Percentiles rank a stretch among this genome's conserved stretches.
Conservation (phyloP, 1,139 yeast genomes). For the Kodamaea arcana region DNA sequence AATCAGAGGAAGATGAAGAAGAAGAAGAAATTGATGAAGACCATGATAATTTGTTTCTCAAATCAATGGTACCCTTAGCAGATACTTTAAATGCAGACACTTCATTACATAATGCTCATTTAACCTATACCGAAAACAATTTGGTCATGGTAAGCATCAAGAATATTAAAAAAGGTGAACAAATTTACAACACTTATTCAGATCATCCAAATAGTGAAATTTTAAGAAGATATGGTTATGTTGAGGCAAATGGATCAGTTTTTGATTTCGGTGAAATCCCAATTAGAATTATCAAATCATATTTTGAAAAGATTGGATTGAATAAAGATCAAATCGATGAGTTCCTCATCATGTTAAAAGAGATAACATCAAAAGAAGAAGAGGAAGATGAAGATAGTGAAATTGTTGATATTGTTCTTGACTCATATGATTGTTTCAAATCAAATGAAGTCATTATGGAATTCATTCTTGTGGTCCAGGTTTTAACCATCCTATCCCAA, state of each 20-base stretch:
- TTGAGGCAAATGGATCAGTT: constrained; percentile 69
- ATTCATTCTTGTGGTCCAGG: constrained; percentile 49
- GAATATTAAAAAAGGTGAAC: constrained; percentile 60
- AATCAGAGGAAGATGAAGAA: constrained; percentile 13
- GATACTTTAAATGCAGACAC: constrained; percentile 89
- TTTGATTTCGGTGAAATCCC: constrained; percentile 81
- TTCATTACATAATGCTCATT: constrained; percentile 67
- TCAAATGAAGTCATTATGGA: constrained; percentile 59
- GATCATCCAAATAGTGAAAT: constrained; percentile 88
- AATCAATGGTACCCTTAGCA: constrained; percentile 91
- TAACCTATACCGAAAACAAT: constrained; percentile 42
- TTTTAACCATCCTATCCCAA: constrained; percentile 40
- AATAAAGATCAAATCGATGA: constrained; percentile 22
- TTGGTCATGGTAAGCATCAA: constrained; percentile 71
- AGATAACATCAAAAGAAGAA: constrained; percentile 21
- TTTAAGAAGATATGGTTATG: constrained; percentile 86
- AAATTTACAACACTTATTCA: constrained; percentile 84
- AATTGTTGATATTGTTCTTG: constrained; percentile 41
- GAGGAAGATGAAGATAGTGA: constrained; percentile 48
- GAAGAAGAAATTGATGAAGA: constrained; percentile 7
- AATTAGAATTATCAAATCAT: constrained; percentile 32
- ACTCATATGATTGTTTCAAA: constrained; percentile 57
- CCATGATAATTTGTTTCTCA: constrained; percentile 32
- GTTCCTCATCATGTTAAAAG: constrained; percentile 24
- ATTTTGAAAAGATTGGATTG: constrained; percentile 23